A percentile compares a stretch with the other conserved stretches of the same genome.
These are phyloP conservation scores for Fusarium equiseti DNA, from an alignment of 2,329 filamentous ascomycete genomes.

Conservation along the genomic window DNA sequence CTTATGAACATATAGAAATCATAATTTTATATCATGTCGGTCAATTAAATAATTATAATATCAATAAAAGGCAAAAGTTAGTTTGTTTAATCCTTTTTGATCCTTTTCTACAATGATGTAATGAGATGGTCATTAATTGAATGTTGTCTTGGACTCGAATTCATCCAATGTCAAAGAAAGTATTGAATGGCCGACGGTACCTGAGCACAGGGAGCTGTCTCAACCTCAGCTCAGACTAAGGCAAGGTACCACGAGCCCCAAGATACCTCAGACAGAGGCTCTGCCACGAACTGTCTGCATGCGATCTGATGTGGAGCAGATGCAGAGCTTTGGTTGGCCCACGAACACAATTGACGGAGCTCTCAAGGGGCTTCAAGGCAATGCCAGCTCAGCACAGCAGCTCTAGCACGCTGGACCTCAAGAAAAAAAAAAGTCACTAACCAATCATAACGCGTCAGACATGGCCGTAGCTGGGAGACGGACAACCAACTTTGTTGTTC, in stretches of 20 bases:
- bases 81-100: neutral
- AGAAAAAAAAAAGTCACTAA: slow-evolving; percentile 13
- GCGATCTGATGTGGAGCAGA: slow-evolving; percentile 35
- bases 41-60: neutral
- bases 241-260: slow-evolving; percentile 37
- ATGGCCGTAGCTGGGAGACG: slow-evolving; percentile 40
- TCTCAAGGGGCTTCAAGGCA: slow-evolving; percentile 37
- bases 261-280: slow-evolving; percentile 41
- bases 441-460: slow-evolving; percentile 42
- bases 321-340: slow-evolving; percentile 27
- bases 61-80: neutral
- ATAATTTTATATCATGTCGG: neutral
- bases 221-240: slow-evolving; percentile 32
- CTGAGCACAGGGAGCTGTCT: neutral
- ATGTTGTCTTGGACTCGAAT: neutral
- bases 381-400: slow-evolving; percentile 45
- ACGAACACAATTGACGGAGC: slow-evolving; percentile 19
- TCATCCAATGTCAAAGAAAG: slow-evolving; percentile 9
- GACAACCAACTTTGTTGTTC: slow-evolving; percentile 43
- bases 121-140: neutral
- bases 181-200: slow-evolving; percentile 31
- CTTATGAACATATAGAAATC: neutral
- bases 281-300: slow-evolving; percentile 32
- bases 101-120: neutral
- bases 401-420: slow-evolving; percentile 28